Evolutionary conservation across 306 rosid species (phyloP), one percentile per base, ranked within the genome.

Genomic region (Rosa multiflora): DNA sequence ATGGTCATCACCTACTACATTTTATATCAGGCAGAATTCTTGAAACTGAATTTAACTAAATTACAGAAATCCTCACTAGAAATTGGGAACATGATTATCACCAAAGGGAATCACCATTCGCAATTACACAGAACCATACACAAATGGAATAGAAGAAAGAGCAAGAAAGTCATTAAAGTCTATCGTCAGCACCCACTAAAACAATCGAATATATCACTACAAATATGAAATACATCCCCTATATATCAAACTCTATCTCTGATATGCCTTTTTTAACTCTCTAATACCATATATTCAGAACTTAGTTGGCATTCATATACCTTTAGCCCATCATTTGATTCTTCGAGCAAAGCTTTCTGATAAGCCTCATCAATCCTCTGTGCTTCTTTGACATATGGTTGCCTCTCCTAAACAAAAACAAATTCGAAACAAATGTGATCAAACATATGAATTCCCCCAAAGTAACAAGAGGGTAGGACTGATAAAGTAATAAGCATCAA

Each of bases 381-480:
- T 48, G 97, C 89, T 68, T 75, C 79, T 53, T 12, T 64, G 62
- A 82, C 80, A 81, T 62, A 88, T 5, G 90, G 90, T 37, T 71
- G 40, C 79, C 85, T 91, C 81, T 82, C 91, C 93, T 91, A 79
- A 71, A 49, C 56, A 88, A 73, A n/a, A 12, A 43, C 26, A 66
- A 55, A 56, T 3, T 53, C 37, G 42, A 63, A 77, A 68, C 12
- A 21, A 72, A 72, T 11, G n/a, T 53, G 15, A 77, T 37, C 32
- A 67, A 66, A 39, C 63, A 37, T n/a, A 21, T 71, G 44, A 23
- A 67, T 15, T 80, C 61, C 8, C 59, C 26, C 69, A 48, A 64
- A 23, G 39, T 46, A 58, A 43, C 4, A 77, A 39, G 23, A 35
- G 9, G n/a, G 55, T 2, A 11, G 21, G 6, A 18, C n/a, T n/a